Evolutionary conservation across 2,329 filamentous ascomycete species (phyloP).

Genomic region (Penicillium sp.): DNA sequence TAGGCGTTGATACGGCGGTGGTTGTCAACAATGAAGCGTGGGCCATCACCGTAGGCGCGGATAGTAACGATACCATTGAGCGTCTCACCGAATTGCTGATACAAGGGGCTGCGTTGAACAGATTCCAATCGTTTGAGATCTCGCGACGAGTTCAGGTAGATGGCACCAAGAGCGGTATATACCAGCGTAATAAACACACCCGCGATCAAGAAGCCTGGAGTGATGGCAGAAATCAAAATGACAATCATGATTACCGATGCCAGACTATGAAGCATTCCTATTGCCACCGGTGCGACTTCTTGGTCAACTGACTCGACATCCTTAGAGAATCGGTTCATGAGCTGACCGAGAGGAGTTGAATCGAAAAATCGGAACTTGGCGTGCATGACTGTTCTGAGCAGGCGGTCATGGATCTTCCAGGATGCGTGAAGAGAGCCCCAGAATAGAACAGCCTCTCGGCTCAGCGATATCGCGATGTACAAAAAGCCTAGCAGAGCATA

Average conservation of each 20-base stretch:
- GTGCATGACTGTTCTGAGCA: slow-evolving; percentile 79
- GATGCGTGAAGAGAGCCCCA: slow-evolving; percentile 89
- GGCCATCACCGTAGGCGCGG: slow-evolving; percentile 91
- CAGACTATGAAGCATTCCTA: slow-evolving; percentile 70
- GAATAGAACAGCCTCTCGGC: slow-evolving; percentile 87
- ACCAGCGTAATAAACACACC: slow-evolving; percentile 81
- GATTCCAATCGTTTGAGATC: slow-evolving; percentile 95
- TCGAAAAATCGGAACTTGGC: slow-evolving; percentile 99
- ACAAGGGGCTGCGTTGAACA: slow-evolving; percentile 89
- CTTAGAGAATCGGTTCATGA: slow-evolving; percentile 99
- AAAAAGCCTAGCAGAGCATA: slow-evolving; percentile 79
- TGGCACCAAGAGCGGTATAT: slow-evolving; percentile 80
- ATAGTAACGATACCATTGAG: slow-evolving; percentile 94
- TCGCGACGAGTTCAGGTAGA: slow-evolving; percentile 91
- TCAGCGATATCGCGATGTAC: slow-evolving; percentile 79
- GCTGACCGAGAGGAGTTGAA: slow-evolving; percentile 88
- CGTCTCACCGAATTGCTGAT: slow-evolving; percentile 98
- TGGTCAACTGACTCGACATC: slow-evolving; percentile 95
- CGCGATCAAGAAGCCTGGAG: slow-evolving; percentile 86
- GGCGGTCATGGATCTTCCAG: slow-evolving; percentile 75
- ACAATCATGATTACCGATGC: slow-evolving; percentile 81
- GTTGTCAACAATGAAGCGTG: slow-evolving; percentile 92
- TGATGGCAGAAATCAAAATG: slow-evolving; percentile 82
- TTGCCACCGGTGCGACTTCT: slow-evolving; percentile 90
- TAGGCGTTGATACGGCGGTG: slow-evolving; percentile 85